A percentile compares a stretch with the other conserved stretches of the same genome.
Conservation (phyloP, 2,329 filamentous ascomycete genomes). For the Neopestalotiopsis rosae region DNA sequence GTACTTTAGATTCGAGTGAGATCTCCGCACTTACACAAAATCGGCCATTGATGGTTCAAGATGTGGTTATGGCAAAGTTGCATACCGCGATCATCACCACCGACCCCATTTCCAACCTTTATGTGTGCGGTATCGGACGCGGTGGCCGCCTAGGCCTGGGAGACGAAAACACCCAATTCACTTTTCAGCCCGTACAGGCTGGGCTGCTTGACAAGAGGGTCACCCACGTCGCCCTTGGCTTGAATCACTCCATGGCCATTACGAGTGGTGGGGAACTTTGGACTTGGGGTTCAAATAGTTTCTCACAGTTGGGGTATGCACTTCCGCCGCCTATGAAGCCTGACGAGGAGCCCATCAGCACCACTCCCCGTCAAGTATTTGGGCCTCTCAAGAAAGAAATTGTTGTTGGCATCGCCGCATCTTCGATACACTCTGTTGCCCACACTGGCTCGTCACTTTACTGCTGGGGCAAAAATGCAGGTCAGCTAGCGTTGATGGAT, state of each 20-base stretch:
- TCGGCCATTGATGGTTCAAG: constrained; percentile 76
- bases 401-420: constrained; percentile 84
- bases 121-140: constrained; percentile 89
- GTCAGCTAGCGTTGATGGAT: constrained; percentile 92
- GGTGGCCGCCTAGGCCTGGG: constrained; percentile 89
- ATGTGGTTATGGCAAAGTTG: constrained; percentile 87
- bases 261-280: constrained; percentile 88
- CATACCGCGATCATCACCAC: constrained; percentile 88
- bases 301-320: constrained; percentile 84
- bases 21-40: constrained; percentile 77
- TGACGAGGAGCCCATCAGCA: constrained; percentile 85
- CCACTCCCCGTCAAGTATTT: constrained; percentile 85
- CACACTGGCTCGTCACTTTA: constrained; percentile 83
- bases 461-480: constrained; percentile 94
- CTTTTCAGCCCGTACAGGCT: constrained; percentile 80
- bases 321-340: constrained; percentile 69
- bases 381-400: constrained; percentile 87
- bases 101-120: constrained; percentile 88
- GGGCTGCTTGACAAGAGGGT: constrained; percentile 78
- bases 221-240: constrained; percentile 79
- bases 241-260: constrained; percentile 88
- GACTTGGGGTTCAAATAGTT: constrained; percentile 91
- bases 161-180: constrained; percentile 88
- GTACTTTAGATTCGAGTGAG: constrained; percentile 46
- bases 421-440: constrained; percentile 88